Evolutionary conservation across 2,329 filamentous ascomycete genomes (phyloP), one percentile per base, ranked within the genome.

Genomic region (Geoglossum cookeanum): DNA sequence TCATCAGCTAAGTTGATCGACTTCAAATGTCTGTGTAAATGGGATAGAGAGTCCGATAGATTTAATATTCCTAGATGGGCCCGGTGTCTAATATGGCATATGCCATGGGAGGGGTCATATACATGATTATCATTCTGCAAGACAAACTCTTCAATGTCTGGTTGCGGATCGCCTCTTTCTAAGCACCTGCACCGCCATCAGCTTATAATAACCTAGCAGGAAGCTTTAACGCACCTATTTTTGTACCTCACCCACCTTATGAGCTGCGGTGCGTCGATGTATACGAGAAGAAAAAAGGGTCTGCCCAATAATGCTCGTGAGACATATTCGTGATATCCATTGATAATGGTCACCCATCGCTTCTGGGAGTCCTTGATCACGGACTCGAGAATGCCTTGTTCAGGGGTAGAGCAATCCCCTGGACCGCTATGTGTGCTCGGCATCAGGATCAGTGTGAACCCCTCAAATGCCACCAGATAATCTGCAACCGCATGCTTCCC

Each of bases 231-330:
- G 60, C 65, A 74, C 69, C 78, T 75, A 59, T 77, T 69, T 60
- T 79, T 80, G 72, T 85, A 89, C 51, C 92, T 84, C 64, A 78
- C 76, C 86, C 87, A 96, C 56, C 92, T 84, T 49, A 91, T 75
- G 55, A 79, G 85, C 51, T 96, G 77, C 1, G 92, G 92, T 3
- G 90, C 91, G 69, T 97, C 91, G 53, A 97, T 82, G 68, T 87
- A 91, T 65, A 98, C 75, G 37, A 97, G 79, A 55, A 98, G 78
- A 74, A 97, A 97, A 73, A 95, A 96, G 0, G 92, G 92, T 6
- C 92, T 80, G 22, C 83, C 78, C 59, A 83, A 73, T 55, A 96
- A 80, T 29, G 81, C 76, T 63, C 96, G 87, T 3, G 95, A 78
- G 6, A 84, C 78, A 2, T 70, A 68, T 63, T 89, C 84, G 62